Evolutionary conservation across 2,329 filamentous ascomycete genomes (phyloP), one percentile per base, ranked within the genome.

Genomic region (Xylaria sp.): DNA sequence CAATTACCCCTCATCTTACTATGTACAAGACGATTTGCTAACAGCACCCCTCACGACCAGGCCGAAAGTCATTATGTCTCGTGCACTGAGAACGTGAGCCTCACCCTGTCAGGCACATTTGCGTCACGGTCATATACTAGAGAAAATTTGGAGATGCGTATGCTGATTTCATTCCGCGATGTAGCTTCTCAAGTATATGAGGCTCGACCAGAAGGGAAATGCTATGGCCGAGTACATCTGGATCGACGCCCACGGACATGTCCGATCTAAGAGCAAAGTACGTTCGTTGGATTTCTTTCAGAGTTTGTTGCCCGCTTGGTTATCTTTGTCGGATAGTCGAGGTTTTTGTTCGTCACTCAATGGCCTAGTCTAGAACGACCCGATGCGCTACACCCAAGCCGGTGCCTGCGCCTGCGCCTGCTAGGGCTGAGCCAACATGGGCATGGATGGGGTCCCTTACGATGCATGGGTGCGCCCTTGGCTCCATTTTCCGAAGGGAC

Each of bases 211-310:
- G 87, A 93, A 92, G 82, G 94, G 94, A 82, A 86, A 85, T 77
- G 87, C 97, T 80, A 96, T 97, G 84, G 95, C 94, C 80, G 95
- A 98, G 86, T 98, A 98, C 85, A 90, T 98, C 87, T 98, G 95
- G 95, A 92, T 98, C 81, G 94, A 98, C 80, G 87, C 92, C 74
- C 83, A 85, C 74, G 94, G 94, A 81, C 91, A 92, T 79, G 88
- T 93, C 77, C 94, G 96, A 79, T 97, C 94, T 81, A 99, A 98
- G 88, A 95, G 92, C 80, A 97, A 94, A 89, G 95, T 98, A 87
- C 87, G 93, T 87, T 73, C 66, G 93, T 87, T 73, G 65, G 7
- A 37, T 28, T 63, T n/a, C 7, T 34, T n/a, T 55, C 37, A 10
- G 15, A 18, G 37, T 20, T 37, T n/a, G 1, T 55, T 32, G 57